Conservation (phyloP, 345 rosid genomes). For the Salix exigua region DNA sequence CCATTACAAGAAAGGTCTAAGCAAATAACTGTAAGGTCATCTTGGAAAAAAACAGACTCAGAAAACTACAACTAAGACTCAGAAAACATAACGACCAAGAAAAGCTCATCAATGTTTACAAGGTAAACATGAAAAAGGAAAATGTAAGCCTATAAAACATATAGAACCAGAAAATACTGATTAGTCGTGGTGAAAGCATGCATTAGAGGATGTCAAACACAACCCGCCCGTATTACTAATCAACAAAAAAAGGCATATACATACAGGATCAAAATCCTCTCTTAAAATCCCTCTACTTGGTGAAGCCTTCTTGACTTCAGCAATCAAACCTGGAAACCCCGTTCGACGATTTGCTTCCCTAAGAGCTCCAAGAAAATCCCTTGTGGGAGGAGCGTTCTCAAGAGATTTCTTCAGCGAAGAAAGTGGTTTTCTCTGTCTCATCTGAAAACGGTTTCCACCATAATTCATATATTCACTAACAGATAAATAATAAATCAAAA, state of each 20-base stretch:
- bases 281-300: constrained; percentile 87
- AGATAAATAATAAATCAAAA: neutral
- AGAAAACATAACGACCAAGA: too few relatives aligned
- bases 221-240: too few relatives aligned
- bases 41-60: too few relatives aligned
- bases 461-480: neutral
- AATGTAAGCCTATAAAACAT: too few relatives aligned
- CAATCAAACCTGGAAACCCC: constrained; percentile 80
- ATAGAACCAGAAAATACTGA: too few relatives aligned
- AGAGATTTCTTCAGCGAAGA: constrained; percentile 45
- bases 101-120: too few relatives aligned
- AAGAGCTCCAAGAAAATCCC: constrained; percentile 82
- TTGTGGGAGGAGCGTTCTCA: constrained; percentile 57
- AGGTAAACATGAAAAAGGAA: too few relatives aligned
- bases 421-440: constrained; percentile 68
- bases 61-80: too few relatives aligned
- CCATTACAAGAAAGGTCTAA: too few relatives aligned
- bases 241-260: neutral
- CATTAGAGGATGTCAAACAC: too few relatives aligned
- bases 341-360: constrained; percentile 62
- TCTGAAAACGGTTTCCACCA: constrained; percentile 29
- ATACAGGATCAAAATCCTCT: constrained; percentile 85
- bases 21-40: too few relatives aligned
- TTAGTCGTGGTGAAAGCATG: too few relatives aligned
- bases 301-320: constrained; percentile 98